phyloP scores from a whole-genome alignment of 495 filamentous ascomycete species.

The Coniosporium apollinis region DNA sequence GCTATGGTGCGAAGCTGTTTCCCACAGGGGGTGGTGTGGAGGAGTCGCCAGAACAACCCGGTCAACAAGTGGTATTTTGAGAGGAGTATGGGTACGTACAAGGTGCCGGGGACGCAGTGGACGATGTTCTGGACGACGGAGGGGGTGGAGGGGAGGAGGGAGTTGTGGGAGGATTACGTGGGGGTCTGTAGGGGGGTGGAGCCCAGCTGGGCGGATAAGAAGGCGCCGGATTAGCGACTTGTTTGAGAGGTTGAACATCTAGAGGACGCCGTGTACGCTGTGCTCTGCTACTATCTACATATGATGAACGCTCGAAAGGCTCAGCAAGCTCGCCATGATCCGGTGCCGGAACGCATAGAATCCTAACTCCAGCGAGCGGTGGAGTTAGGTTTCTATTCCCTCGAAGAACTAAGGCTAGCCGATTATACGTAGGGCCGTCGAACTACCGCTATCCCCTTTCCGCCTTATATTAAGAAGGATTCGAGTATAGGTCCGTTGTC shows the following conservation, averaged over 20 bases:
- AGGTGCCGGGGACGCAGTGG: constrained; percentile 64
- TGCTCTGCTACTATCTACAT: constrained; percentile 11
- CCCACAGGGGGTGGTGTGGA: constrained; percentile 34
- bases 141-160: constrained; percentile 28
- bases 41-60: constrained; percentile 25
- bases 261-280: too few species aligned
- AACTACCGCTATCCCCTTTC: too few species aligned
- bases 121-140: constrained; percentile 96
- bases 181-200: constrained; percentile 60
- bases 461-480: too few species aligned
- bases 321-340: too few species aligned
- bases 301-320: too few species aligned
- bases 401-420: too few species aligned
- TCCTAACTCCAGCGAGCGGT: too few species aligned
- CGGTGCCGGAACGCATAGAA: too few species aligned
- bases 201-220: constrained; percentile 71
- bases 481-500: too few species aligned
- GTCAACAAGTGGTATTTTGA: constrained; percentile 59
- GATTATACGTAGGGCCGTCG: too few species aligned
- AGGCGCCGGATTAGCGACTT: constrained; percentile 25
- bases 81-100: constrained; percentile 63
- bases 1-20: constrained; percentile 84
- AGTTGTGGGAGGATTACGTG: constrained; percentile 62
- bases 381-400: too few species aligned
- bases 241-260: too few species aligned